Evolutionary conservation across 768 basidiomycete species (phyloP), one percentile per base, ranked within the genome.

Genomic region (Boletellus ananas): DNA sequence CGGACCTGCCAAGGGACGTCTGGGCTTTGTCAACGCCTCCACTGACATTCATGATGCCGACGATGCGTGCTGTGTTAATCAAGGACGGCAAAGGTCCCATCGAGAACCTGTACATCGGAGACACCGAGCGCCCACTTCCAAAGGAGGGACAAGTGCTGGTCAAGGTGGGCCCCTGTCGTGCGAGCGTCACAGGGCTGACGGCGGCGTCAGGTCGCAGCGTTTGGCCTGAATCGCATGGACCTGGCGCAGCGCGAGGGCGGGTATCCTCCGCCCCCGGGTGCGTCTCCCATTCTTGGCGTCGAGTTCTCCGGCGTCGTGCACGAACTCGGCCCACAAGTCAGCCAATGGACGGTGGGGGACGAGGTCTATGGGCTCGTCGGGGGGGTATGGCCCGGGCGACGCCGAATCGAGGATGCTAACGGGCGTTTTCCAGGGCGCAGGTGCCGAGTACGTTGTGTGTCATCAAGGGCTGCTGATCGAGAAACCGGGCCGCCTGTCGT

Each of bases 151-250:
- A 93, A 57, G 86, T 92, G 2, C 74, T 92, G n/a, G 84, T 95
- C 45, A 87, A 92, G 78, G 92, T 82, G 55, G 39, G 73, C 48
- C 18, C 43, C 27, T 37, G 25, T 23, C 29, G 17, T 37, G 13
- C n/a, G 5, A 21, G 39, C 42, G 36, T n/a, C 38, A 49, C 13
- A 36, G n/a, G 39, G 45, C 45, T 42, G 9, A 47, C 38, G 45
- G 34, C 34, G 40, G 39, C 36, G 48, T 23, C 55, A 90, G 87
- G 75, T 89, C 61, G 81, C 80, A 65, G 85, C 85, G 1, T 94
- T 94, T 64, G 90, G 90, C n/a, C 69, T 94, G 51, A 94, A 94
- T 68, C 78, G 93, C 27, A 85, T 90, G 90, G 92, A 94, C 61
- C 75, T 91, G 47, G 45, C 56, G 6, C 92, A 90, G 65, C 79